phyloP scores from a whole-genome alignment of 2,329 filamentous ascomycete species.

The Beauveria brongniartii region DNA sequence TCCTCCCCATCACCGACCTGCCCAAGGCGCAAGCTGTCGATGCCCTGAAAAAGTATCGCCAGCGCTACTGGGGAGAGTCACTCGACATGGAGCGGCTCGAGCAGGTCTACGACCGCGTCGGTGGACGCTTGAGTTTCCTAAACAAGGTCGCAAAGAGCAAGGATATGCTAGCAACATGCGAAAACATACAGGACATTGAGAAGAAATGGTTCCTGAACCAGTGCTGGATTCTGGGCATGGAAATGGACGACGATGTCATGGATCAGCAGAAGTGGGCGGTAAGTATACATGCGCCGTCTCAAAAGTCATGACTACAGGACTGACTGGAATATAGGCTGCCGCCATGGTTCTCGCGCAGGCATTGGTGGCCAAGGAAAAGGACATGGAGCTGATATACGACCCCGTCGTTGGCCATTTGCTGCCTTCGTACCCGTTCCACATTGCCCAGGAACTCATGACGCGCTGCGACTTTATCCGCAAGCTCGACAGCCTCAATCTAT shows the following conservation, averaged over 20 bases:
- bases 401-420: conserved; percentile 62
- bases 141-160: conserved; percentile 80
- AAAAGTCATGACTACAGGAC: background rate
- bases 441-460: conserved; percentile 89
- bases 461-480: conserved; percentile 87
- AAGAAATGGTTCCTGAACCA: conserved; percentile 73
- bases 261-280: conserved; percentile 94
- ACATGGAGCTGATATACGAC: conserved; percentile 60
- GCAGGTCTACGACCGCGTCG: conserved; percentile 77
- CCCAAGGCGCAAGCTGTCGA: conserved; percentile 68
- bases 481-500: conserved; percentile 90
- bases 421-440: conserved; percentile 72
- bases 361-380: conserved; percentile 72
- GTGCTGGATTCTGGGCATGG: conserved; percentile 63
- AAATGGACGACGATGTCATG: conserved; percentile 96
- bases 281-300: conserved; percentile 28
- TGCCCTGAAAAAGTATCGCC: conserved; percentile 73
- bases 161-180: conserved; percentile 73
- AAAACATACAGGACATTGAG: conserved; percentile 61
- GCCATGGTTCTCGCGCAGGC: conserved; percentile 90
- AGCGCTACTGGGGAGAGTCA: conserved; percentile 63
- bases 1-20: conserved; percentile 78
- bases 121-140: conserved; percentile 80
- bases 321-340: conserved; percentile 51
- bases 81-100: conserved; percentile 51